phyloP scores from a whole-genome alignment of 2,329 filamentous ascomycete species.

The Aspergillus uvarum region DNA sequence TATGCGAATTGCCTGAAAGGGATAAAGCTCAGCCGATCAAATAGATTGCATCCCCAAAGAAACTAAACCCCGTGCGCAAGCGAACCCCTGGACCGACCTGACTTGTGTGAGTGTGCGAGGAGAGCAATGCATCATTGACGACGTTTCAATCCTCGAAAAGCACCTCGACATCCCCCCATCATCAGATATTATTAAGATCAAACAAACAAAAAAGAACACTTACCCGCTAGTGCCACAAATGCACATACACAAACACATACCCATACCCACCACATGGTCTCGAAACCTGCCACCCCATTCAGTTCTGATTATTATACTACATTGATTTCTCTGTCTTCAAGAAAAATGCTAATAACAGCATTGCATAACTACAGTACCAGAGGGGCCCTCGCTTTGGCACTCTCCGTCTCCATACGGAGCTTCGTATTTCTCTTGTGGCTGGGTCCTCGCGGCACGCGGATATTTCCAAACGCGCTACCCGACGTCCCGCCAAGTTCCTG shows the following conservation, averaged over 20 bases:
- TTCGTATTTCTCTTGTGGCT: background rate
- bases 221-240: too few relatives aligned
- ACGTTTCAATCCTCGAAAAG: background rate
- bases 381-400: too few relatives aligned
- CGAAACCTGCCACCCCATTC: too few relatives aligned
- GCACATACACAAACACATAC: too few relatives aligned
- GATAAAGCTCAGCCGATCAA: conserved; percentile 3
- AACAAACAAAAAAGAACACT: too few relatives aligned
- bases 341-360: too few relatives aligned
- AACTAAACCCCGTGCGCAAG: background rate
- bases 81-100: background rate
- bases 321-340: too few relatives aligned
- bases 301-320: too few relatives aligned
- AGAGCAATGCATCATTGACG: background rate
- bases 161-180: background rate
- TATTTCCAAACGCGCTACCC: background rate
- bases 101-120: background rate
- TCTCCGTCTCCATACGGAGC: background rate
- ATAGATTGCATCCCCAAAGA: background rate
- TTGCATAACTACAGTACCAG: too few relatives aligned
- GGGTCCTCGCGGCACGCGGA: background rate
- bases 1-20: conserved; percentile 6
- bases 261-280: too few relatives aligned
- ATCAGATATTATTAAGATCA: too few relatives aligned
- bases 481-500: background rate